Conservation (phyloP, 2,329 filamentous ascomycete species). For the Aspergillus oerlinghausenensis region DNA sequence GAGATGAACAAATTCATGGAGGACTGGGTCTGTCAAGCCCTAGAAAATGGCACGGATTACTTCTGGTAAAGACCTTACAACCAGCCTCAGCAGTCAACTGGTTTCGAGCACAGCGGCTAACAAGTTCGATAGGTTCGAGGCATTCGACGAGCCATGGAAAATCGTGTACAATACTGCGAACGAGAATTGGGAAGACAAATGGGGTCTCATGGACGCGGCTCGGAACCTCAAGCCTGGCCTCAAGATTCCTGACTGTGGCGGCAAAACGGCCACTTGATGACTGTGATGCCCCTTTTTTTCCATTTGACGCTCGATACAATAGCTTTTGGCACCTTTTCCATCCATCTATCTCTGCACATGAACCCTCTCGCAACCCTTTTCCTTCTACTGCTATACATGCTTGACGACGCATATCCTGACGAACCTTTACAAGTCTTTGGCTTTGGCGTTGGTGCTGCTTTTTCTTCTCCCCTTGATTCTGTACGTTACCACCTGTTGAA, state of each 20-base stretch:
- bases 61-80: slow-evolving; percentile 64
- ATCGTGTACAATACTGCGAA: slow-evolving; percentile 61
- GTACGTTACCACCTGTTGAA: neutral
- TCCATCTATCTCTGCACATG: neutral
- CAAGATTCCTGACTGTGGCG: slow-evolving; percentile 80
- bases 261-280: slow-evolving; percentile 55
- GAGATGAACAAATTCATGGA: slow-evolving; percentile 84
- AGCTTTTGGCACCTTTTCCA: neutral
- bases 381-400: neutral
- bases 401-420: slow-evolving; percentile 7
- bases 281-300: neutral
- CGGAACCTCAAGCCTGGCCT: slow-evolving; percentile 79
- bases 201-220: slow-evolving; percentile 84
- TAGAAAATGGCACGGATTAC: slow-evolving; percentile 81
- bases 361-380: neutral
- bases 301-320: neutral
- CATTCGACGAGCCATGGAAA: slow-evolving; percentile 98
- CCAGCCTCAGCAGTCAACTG: neutral
- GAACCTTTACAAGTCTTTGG: neutral
- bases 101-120: slow-evolving; percentile 9
- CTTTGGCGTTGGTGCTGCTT: neutral
- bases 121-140: slow-evolving; percentile 63
- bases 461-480: neutral
- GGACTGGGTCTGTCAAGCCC: slow-evolving; percentile 74
- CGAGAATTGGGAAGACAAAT: slow-evolving; percentile 89